Evolutionary conservation across 495 filamentous ascomycete species (phyloP).

Genomic region (Penicillium paxilli): DNA sequence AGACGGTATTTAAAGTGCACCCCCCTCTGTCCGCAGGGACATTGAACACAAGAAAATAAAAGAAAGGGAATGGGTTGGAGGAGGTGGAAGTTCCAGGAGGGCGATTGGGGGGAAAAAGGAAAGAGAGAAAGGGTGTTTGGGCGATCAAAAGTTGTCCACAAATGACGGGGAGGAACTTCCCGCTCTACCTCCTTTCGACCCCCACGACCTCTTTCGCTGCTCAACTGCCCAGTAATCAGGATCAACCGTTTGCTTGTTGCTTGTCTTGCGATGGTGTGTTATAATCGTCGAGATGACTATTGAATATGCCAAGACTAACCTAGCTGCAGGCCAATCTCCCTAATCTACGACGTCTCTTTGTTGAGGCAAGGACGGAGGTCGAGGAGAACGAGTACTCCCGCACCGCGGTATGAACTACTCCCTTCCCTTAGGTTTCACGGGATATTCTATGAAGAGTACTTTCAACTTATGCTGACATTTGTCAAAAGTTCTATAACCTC

Average conservation of each 20-base stretch:
- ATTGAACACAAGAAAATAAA: constrained; percentile 4
- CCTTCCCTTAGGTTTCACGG: neutral
- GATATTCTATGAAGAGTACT: neutral
- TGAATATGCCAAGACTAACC: constrained; percentile 8
- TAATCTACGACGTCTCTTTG: constrained; percentile 93
- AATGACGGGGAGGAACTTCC: constrained; percentile 34
- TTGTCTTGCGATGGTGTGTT: constrained; percentile 18
- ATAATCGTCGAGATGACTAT: neutral
- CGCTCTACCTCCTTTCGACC: constrained; percentile 11
- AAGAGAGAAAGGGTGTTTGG: constrained; percentile 31
- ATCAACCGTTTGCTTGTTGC: neutral
- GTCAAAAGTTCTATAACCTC: constrained; percentile 89
- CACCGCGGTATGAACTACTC: constrained; percentile 72
- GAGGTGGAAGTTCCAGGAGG: neutral
- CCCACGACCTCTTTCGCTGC: neutral
- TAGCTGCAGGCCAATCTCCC: constrained; percentile 75
- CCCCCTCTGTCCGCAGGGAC: constrained; percentile 11
- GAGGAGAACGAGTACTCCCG: constrained; percentile 95
- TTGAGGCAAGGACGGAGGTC: constrained; percentile 88
- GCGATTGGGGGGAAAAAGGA: constrained; percentile 6
- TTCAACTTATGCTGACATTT: neutral
- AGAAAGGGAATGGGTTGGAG: constrained; percentile 2
- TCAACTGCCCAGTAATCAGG: neutral
- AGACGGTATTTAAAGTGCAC: constrained; percentile 13
- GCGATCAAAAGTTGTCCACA: constrained; percentile 44